These are phyloP conservation scores for Centrapalus pauciflorus DNA, from an alignment of 129 eudicot genomes.

Conservation along the genomic window DNA sequence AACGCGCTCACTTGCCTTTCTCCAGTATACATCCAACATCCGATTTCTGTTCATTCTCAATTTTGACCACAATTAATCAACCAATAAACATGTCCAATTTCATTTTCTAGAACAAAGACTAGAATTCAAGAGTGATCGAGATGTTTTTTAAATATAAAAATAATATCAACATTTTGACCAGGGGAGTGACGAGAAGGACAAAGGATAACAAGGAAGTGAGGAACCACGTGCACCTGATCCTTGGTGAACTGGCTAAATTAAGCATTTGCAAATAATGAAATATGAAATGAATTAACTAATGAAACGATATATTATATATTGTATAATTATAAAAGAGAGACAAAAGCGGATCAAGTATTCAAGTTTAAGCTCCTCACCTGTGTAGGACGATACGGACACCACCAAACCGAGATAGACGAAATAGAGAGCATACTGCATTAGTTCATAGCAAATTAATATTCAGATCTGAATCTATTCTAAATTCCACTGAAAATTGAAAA, in stretches of 20 bases:
- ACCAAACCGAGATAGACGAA: conserved; percentile 90
- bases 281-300: conserved; percentile 4
- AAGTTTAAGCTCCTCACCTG: conserved; percentile 60
- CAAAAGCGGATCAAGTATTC: conserved; percentile 22
- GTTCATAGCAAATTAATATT: neutral
- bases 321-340: conserved; percentile 11
- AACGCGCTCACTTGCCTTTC: conserved; percentile 90
- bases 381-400: conserved; percentile 90
- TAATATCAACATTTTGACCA: conserved; percentile 31
- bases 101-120: neutral
- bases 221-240: conserved; percentile 90
- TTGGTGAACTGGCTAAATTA: conserved; percentile 31
- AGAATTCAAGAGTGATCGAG: conserved; percentile 5
- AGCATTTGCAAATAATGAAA: neutral
- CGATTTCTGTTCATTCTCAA: conserved; percentile 54
- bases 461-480: conserved; percentile 27
- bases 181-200: no score
- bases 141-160: neutral
- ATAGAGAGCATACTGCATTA: conserved; percentile 92
- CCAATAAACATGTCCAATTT: neutral
- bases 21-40: conserved; percentile 97
- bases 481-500: neutral
- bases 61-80: conserved; percentile 3
- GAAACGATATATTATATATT: no score
- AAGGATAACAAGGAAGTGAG: no score